Evolutionary conservation across 371 early-diverging fungal genomes (phyloP), one percentile per base, ranked within the genome.

Genomic region (Batrachochytrium dendrobatidis): DNA sequence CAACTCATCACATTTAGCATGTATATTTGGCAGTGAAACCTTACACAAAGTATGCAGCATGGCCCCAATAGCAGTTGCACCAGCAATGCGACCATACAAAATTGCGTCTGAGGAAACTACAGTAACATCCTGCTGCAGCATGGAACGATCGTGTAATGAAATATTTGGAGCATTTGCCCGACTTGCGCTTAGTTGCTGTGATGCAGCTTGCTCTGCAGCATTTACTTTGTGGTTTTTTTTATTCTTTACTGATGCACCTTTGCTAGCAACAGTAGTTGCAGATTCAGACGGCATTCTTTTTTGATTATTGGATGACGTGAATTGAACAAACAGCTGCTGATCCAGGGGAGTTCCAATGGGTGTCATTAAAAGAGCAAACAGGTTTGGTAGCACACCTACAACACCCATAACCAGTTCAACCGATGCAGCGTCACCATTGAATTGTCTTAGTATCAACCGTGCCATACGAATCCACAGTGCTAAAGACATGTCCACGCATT

Each of bases 61-160:
- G 63, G 77, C 74, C 17, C 95, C 96, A 3, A 97, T 74, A 0
- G 91, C 91, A 6, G 79, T 83, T 17, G 87, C 83, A 22, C 86
- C 88, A 0, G 83, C 81, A 25, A 93, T 65, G 33, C 95, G 85
- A 25, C 92, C 90, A 10, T 87, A 85, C 62, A 92, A 71, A 30
- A 97, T 83, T 34, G 84, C 82, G 10, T 86, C 87, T 18, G 74
- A 72, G 0, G 84, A 71, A 7, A 95, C 82, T 43, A 97, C 72
- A 0, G 90, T 86, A 50, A 95, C 71, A 60, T 97, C 98, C 64
- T 95, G 94, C 53, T 81, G 77, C 30, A 91, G 76, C 92, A 97
- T 94, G 17, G 91, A 92, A 22, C 83, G 75, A 64, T 97, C 98
- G 44, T 93, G 79, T 12, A 68, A 60, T 6, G 76, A 59, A 3